Percentiles rank a stretch among this genome's conserved stretches.
phyloP scores from a whole-genome alignment of 1,284 basidiomycete species.

The Sporisorium scitamineum region DNA sequence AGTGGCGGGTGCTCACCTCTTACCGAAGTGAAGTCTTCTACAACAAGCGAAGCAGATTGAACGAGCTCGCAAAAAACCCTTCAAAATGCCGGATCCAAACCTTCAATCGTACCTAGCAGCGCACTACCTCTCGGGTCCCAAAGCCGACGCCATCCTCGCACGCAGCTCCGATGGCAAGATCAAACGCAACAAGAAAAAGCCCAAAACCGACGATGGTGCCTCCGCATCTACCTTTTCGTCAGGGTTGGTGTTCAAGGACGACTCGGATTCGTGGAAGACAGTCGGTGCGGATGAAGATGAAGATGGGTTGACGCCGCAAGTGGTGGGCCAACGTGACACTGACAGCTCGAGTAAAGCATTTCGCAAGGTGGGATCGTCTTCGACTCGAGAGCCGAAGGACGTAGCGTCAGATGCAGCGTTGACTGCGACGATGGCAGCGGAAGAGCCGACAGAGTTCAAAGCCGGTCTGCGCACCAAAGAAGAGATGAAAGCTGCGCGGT shows the following conservation, averaged over 20 bases:
- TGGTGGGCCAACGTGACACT: slow-evolving; percentile 12
- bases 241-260: slow-evolving; percentile 58
- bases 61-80: neutral
- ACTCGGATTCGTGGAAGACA: slow-evolving; percentile 50
- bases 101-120: slow-evolving; percentile 73
- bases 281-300: slow-evolving; percentile 32
- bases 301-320: slow-evolving; percentile 38
- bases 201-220: slow-evolving; percentile 60
- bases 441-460: slow-evolving; percentile 21
- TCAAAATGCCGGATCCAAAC: slow-evolving; percentile 64
- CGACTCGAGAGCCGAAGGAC: neutral
- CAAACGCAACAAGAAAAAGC: slow-evolving; percentile 79
- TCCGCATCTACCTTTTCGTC: slow-evolving; percentile 4
- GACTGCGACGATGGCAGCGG: neutral
- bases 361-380: slow-evolving; percentile 24
- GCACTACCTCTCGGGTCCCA: slow-evolving; percentile 93
- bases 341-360: slow-evolving; percentile 22
- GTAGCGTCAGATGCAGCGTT: neutral
- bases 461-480: slow-evolving; percentile 51
- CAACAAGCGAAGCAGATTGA: neutral
- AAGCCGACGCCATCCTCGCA: slow-evolving; percentile 92
- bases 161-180: slow-evolving; percentile 74
- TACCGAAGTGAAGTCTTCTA: too few species aligned
- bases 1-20: too few species aligned
- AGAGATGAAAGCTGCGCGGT: slow-evolving; percentile 52